These are phyloP conservation scores for Coniochaeta sp. DNA, from an alignment of 2,329 filamentous ascomycete species.

Conservation along the genomic window DNA sequence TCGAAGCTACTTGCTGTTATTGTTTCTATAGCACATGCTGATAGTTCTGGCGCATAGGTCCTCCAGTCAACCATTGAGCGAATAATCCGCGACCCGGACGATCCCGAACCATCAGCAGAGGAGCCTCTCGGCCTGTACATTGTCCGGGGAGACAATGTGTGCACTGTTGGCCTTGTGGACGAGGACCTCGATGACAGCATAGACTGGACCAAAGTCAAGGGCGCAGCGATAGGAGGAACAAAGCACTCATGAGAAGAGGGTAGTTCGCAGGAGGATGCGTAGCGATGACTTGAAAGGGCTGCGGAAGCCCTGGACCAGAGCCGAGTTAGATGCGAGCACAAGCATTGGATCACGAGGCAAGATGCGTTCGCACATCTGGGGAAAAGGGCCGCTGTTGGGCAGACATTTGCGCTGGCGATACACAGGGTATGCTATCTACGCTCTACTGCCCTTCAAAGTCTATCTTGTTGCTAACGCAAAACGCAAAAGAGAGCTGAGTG, in stretches of 20 bases:
- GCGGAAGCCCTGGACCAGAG: background rate
- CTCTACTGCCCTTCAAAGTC: background rate
- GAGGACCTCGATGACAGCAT: conserved; percentile 84
- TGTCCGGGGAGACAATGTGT: conserved; percentile 90
- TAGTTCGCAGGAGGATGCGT: background rate
- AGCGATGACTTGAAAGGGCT: background rate
- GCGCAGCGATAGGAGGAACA: conserved; percentile 73
- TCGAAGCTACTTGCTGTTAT: background rate
- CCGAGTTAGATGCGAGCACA: background rate
- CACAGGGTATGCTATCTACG: conserved; percentile 12
- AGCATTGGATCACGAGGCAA: background rate
- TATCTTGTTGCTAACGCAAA: background rate
- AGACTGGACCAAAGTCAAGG: conserved; percentile 86
- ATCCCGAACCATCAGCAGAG: conserved; percentile 72
- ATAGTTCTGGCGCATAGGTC: conserved; percentile 41
- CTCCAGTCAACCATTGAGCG: conserved; percentile 78
- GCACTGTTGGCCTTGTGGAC: conserved; percentile 81
- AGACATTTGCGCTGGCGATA: background rate
- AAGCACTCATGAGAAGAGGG: conserved; percentile 58
- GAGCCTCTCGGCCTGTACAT: conserved; percentile 84
- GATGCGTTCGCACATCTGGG: background rate
- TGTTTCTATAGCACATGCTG: background rate
- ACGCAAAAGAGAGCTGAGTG: background rate
- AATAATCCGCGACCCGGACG: conserved; percentile 79
- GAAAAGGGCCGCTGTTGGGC: background rate